Evolutionary conservation across 352 stramenopile genomes (phyloP).

Genomic region (Halophytophthora polymorphica): DNA sequence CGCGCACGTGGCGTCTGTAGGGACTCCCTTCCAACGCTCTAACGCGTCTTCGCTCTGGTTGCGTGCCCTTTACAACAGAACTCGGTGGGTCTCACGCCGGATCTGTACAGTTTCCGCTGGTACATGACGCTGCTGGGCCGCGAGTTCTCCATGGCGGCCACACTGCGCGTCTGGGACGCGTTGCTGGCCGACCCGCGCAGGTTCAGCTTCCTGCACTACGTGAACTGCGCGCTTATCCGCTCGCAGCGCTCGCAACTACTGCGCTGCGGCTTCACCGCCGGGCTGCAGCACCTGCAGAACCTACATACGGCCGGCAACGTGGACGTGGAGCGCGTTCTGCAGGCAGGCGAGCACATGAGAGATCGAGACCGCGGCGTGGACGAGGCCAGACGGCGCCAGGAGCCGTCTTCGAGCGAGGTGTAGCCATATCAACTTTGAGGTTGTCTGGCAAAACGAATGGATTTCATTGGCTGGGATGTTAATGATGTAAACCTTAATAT

Average conservation of each 20-base stretch:
- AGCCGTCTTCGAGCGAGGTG: neutral
- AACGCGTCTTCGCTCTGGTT: constrained; percentile 4
- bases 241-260: constrained; percentile 43
- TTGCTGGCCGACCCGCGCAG: constrained; percentile 55
- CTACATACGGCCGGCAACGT: constrained; percentile 17
- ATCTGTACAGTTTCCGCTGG: constrained; percentile 72
- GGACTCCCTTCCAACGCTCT: neutral
- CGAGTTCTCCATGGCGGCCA: constrained; percentile 57
- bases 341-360: constrained; percentile 42
- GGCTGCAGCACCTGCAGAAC: constrained; percentile 44
- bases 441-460: no score
- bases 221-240: constrained; percentile 51
- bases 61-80: no score
- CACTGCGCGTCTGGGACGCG: constrained; percentile 60
- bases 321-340: constrained; percentile 35
- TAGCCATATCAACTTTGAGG: neutral
- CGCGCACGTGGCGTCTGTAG: no score
- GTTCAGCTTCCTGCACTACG: constrained; percentile 72
- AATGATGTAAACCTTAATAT: no score
- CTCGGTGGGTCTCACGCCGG: constrained; percentile 49
- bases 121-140: constrained; percentile 66
- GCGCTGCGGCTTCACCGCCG: constrained; percentile 33
- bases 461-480: no score
- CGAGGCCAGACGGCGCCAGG: neutral
- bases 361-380: constrained; percentile 40